phyloP scores from a whole-genome alignment of 768 basidiomycete genomes.

The Suillus clintonianus region DNA sequence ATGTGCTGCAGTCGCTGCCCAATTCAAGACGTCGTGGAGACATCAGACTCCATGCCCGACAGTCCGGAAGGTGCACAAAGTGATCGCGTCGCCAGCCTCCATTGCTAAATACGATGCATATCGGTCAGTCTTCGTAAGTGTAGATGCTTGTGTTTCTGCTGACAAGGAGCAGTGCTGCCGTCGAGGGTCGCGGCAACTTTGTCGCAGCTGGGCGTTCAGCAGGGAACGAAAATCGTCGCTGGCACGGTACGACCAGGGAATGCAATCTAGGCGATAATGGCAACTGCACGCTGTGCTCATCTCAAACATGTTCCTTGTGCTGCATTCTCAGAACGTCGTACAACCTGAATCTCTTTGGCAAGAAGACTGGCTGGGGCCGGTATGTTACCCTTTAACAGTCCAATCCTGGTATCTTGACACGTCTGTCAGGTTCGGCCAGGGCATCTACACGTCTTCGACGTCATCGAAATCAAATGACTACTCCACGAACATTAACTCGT shows the following conservation, averaged over 20 bases:
- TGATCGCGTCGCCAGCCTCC: constrained; percentile 49
- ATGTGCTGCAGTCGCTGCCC: constrained; percentile 51
- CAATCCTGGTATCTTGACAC: not conserved
- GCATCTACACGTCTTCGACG: constrained; percentile 75
- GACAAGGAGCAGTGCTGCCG: constrained; percentile 43
- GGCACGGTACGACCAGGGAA: constrained; percentile 71
- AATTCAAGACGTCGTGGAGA: constrained; percentile 72
- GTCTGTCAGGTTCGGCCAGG: constrained; percentile 58
- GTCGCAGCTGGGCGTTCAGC: constrained; percentile 50
- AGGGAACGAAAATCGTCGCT: constrained; percentile 74
- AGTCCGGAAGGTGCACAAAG: constrained; percentile 66
- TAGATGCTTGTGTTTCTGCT: not conserved
- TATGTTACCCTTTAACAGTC: constrained; percentile 20
- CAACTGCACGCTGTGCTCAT: constrained; percentile 50
- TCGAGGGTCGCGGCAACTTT: constrained; percentile 65
- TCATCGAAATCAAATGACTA: constrained; percentile 83
- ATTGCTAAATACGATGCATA: constrained; percentile 62
- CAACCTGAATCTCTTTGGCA: constrained; percentile 62
- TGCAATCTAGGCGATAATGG: constrained; percentile 69
- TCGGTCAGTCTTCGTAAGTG: constrained; percentile 39
- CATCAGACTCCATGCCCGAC: constrained; percentile 58
- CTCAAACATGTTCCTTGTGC: constrained; percentile 61
- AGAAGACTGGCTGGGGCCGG: constrained; percentile 76
- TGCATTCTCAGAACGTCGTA: constrained; percentile 65
- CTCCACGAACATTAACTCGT: constrained; percentile 57